A percentile compares a stretch with the other conserved stretches of the same genome.
Conservation (phyloP, 257 asterid genomes). For the Capsicum baccatum region DNA sequence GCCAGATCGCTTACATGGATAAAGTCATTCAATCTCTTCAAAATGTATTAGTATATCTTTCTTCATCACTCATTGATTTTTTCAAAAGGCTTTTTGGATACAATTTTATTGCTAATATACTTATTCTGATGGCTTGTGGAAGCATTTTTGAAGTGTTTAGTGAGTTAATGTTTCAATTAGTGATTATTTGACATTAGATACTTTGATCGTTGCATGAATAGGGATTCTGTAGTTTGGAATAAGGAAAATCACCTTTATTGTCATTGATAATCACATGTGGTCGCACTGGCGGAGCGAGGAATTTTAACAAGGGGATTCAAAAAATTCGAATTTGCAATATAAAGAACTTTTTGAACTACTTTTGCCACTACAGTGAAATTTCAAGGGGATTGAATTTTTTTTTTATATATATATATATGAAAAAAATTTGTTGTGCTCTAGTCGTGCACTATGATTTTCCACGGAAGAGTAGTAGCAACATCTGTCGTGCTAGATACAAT, state of each 20-base stretch:
- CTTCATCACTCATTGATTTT: neutral
- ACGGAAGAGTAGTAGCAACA: neutral
- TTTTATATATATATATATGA: neutral
- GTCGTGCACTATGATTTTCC: neutral
- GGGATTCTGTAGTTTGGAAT: neutral
- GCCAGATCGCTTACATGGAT: constrained; percentile 96
- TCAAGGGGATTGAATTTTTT: neutral
- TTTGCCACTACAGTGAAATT: neutral
- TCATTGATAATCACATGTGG: neutral
- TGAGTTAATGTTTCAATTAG: constrained; percentile 2
- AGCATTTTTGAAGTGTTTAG: neutral
- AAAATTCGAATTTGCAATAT: neutral
- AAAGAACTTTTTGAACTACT: neutral
- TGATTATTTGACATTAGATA: constrained; percentile 12
- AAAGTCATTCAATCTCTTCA: constrained; percentile 92
- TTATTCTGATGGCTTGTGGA: neutral
- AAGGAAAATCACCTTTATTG: neutral
- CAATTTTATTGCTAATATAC: neutral
- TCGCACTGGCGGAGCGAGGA: neutral
- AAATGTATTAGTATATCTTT: constrained; percentile 24
- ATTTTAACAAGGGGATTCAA: neutral
- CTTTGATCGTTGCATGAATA: neutral
- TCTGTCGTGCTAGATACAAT: neutral
- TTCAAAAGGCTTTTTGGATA: neutral
- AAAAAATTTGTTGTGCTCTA: neutral